Conservation (phyloP, 2,329 filamentous ascomycete species). For the Ophioceras dolichostomum region DNA sequence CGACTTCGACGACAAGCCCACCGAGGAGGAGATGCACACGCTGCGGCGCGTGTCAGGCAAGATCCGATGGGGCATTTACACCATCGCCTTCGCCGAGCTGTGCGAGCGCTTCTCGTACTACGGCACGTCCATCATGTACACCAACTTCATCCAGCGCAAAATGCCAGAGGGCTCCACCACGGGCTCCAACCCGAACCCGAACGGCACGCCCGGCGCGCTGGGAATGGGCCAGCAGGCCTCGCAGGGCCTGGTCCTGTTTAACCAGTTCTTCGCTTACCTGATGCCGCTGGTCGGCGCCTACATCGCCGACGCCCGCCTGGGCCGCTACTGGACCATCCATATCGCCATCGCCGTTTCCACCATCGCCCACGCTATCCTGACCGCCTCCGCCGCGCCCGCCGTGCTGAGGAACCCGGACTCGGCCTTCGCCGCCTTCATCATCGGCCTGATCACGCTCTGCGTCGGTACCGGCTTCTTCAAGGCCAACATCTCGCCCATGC, state of each 20-base stretch:
- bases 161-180: constrained; percentile 41
- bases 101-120: constrained; percentile 74
- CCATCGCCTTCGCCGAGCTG: constrained; percentile 60
- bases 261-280: constrained; percentile 49
- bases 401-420: constrained; percentile 46
- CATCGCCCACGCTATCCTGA: constrained; percentile 53
- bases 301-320: constrained; percentile 44
- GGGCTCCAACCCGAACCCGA: constrained; percentile 27
- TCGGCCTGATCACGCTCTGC: constrained; percentile 43
- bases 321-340: constrained; percentile 63
- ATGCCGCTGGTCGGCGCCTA: constrained; percentile 41
- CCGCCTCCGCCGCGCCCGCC: constrained; percentile 49
- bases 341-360: constrained; percentile 54
- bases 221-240: constrained; percentile 49
- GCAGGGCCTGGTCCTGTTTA: constrained; percentile 36
- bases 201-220: constrained; percentile 36
- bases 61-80: constrained; percentile 55
- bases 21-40: constrained; percentile 47
- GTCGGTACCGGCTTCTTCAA: constrained; percentile 73
- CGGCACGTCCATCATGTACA: constrained; percentile 56
- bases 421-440: constrained; percentile 54
- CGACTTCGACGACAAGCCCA: constrained; percentile 24
- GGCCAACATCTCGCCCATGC: constrained; percentile 61
- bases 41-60: constrained; percentile 52
- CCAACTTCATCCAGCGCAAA: constrained; percentile 49